Evolutionary conservation across 2,329 filamentous ascomycete genomes (phyloP).

Genomic region (Pestalotiopsis sp.): DNA sequence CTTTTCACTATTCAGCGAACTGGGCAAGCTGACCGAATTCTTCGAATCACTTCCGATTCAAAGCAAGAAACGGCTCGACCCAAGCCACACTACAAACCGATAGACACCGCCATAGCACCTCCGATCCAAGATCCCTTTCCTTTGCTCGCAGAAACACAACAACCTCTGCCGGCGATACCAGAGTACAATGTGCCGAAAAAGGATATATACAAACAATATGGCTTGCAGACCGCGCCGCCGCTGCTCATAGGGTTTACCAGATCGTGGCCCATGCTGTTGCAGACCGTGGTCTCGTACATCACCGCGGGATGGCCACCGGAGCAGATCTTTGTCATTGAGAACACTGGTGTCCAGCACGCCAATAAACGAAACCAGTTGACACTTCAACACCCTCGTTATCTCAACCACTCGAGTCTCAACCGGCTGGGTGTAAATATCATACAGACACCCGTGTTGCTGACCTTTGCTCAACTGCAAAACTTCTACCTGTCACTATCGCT

Average conservation of each 20-base stretch:
- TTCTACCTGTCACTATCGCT: slow-evolving; percentile 49
- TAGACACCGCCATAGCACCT: slow-evolving; percentile 33
- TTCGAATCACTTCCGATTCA: neutral
- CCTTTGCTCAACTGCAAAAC: slow-evolving; percentile 57
- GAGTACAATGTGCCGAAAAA: slow-evolving; percentile 42
- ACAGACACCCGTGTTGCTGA: slow-evolving; percentile 50
- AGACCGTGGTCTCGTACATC: slow-evolving; percentile 57
- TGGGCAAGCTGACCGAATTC: neutral
- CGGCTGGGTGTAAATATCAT: slow-evolving; percentile 51
- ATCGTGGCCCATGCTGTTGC: slow-evolving; percentile 54
- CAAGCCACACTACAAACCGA: slow-evolving; percentile 32
- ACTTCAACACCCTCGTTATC: slow-evolving; percentile 56
- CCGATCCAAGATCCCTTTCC: slow-evolving; percentile 44
- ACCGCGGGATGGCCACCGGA: slow-evolving; percentile 58
- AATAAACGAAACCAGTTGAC: slow-evolving; percentile 49
- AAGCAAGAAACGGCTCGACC: neutral
- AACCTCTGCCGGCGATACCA: slow-evolving; percentile 38
- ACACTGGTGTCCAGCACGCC: slow-evolving; percentile 55
- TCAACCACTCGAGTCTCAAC: slow-evolving; percentile 52
- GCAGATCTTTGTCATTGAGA: slow-evolving; percentile 60
- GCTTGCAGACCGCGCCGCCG: slow-evolving; percentile 42
- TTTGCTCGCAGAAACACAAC: slow-evolving; percentile 32
- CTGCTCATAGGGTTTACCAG: slow-evolving; percentile 61
- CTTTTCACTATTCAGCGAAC: neutral
- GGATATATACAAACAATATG: slow-evolving; percentile 37